Evolutionary conservation across 257 asterid species (phyloP), one percentile per base, ranked within the genome.

Genomic region (Solanum paucissectum): DNA sequence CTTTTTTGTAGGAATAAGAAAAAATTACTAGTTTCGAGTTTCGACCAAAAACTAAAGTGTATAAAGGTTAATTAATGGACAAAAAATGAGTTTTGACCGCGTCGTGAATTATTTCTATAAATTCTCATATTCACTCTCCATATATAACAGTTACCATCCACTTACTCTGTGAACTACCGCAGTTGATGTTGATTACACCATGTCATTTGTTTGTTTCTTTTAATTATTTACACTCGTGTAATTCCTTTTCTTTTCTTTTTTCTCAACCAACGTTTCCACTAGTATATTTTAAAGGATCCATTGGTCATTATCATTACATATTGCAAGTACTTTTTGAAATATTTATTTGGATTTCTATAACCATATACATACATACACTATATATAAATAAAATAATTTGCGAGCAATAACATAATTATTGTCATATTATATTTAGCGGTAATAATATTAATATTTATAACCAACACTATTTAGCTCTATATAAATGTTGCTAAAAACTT

Each of bases 1-100:
- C 27, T 72, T 34, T 34, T 62, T 66, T 66, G 58, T 77, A 85
- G 87, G 87, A 66, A 77, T 25, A 37, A 11, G 5, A 14, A 84
- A 40, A 42, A 37, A 34, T 37, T 33, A 20, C 23, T 7, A 37
- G 8, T 64, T 64, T 64, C 33, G 32, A 37, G 32, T 62, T 62
- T 62, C 32, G 32, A 11, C 6, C 12, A 46, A 46, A 52, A 66
- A 64, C 23, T 27, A 58, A 20, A 18, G 66, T 55, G 10, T 85
- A 13, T 6, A 14, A 20, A 83, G 14, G 12, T 1, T 5, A 84
- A 25, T 5, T 5, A 84, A 25, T 23, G 83, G 83, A 84, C 25
- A 64, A 62, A 36, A 20, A 27, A 12, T 1, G 11, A 86, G 83
- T 71, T 44, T 72, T 86, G 84, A 86, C 88, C 73, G 27, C 60